A percentile compares a stretch with the other conserved stretches of the same genome.
These are phyloP conservation scores for Epichloe hybrida DNA, from an alignment of 2,329 filamentous ascomycete species.

Conservation along the genomic window DNA sequence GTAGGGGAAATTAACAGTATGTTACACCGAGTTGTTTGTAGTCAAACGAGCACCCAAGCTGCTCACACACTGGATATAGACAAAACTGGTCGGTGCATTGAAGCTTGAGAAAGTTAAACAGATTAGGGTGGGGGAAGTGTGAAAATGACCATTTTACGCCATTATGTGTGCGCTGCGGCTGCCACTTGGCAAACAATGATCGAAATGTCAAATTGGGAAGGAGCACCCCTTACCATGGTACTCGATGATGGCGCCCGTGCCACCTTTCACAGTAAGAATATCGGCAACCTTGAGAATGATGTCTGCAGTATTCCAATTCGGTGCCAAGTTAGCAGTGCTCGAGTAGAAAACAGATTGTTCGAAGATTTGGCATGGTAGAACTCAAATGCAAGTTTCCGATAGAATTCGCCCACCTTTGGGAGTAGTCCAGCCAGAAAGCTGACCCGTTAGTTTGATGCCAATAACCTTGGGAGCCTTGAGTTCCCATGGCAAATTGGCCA, in stretches of 20 bases:
- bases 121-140: too few species aligned
- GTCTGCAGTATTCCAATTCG: conserved; percentile 35
- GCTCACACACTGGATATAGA: too few species aligned
- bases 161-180: too few species aligned
- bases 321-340: not conserved
- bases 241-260: conserved; percentile 81
- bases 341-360: not conserved
- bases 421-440: conserved; percentile 80
- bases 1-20: too few species aligned
- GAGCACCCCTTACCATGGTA: conserved; percentile 34
- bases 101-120: too few species aligned
- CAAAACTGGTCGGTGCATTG: too few species aligned
- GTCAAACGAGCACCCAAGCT: too few species aligned
- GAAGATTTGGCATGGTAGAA: not conserved
- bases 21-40: too few species aligned
- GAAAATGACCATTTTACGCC: too few species aligned
- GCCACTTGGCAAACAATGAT: too few species aligned
- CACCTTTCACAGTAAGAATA: conserved; percentile 94
- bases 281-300: conserved; percentile 96
- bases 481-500: conserved; percentile 96
- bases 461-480: conserved; percentile 96
- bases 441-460: conserved; percentile 85
- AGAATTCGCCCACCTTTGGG: conserved; percentile 60
- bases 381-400: not conserved
- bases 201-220: too few species aligned